Evolutionary conservation across 202 grass and related monocot genomes (phyloP).

Genomic region (Thinopyrum obtusiflorum): DNA sequence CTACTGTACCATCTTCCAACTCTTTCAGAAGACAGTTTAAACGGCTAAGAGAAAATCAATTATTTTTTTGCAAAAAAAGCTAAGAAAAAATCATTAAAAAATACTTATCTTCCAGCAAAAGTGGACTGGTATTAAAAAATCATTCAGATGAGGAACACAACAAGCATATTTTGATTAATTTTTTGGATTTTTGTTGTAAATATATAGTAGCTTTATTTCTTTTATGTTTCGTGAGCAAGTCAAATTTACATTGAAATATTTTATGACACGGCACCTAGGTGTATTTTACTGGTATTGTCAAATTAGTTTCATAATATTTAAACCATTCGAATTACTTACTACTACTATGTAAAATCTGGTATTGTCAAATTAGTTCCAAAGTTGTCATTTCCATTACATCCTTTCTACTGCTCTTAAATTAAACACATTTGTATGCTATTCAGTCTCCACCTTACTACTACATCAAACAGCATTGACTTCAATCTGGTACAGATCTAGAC

Average conservation of each 20-base stretch:
- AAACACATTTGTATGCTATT: neutral
- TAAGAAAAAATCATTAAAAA: neutral
- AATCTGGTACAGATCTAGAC: neutral
- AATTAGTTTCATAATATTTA: neutral
- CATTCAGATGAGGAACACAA: too few relatives aligned
- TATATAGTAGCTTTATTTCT: neutral
- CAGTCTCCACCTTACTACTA: neutral
- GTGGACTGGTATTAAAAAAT: too few relatives aligned
- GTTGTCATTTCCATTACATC: neutral
- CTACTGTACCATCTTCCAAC: neutral
- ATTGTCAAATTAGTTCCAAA: too few relatives aligned
- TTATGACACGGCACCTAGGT: neutral
- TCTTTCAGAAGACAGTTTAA: neutral
- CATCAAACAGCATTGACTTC: neutral
- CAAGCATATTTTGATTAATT: too few relatives aligned
- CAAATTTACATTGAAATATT: neutral
- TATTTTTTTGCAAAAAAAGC: too few relatives aligned
- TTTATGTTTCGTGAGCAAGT: neutral
- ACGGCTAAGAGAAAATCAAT: neutral
- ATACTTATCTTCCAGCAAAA: neutral
- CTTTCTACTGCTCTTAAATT: neutral
- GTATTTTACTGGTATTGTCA: neutral
- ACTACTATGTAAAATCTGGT: neutral
- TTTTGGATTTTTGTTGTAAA: too few relatives aligned
- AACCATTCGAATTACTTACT: neutral